These are phyloP conservation scores for Earliella scabrosa DNA, from an alignment of 1,284 basidiomycete species.

Conservation along the genomic window DNA sequence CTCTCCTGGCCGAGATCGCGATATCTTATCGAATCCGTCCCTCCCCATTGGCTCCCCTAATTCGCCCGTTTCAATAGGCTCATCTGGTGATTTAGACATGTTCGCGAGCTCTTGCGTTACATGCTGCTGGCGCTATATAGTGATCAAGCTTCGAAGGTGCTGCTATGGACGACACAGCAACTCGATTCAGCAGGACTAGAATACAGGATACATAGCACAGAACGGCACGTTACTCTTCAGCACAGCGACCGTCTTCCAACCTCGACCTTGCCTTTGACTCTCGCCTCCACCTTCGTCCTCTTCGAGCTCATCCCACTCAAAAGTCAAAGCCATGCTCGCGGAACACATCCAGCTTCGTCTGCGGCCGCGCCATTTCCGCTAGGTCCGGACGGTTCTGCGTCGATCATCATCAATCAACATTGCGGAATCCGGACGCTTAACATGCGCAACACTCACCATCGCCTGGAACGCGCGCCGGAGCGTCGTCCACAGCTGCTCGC, in stretches of 20 bases:
- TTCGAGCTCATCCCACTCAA: constrained; percentile 40
- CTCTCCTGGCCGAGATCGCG: constrained; percentile 13
- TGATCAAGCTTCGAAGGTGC: no score
- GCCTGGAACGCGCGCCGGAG: constrained; percentile 81
- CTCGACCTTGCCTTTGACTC: background rate
- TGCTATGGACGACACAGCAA: no score
- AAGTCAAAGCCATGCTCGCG: constrained; percentile 87
- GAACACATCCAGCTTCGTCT: constrained; percentile 67
- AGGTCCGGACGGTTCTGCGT: constrained; percentile 64
- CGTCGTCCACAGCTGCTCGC: constrained; percentile 92
- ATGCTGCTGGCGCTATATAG: no score
- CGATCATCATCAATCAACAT: background rate
- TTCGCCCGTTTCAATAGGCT: background rate
- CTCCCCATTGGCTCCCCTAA: constrained; percentile 8
- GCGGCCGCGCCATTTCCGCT: constrained; percentile 64
- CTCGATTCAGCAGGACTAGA: constrained; percentile 3
- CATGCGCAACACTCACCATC: constrained; percentile 60
- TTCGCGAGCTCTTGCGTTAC: no score
- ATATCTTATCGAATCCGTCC: constrained; percentile 15
- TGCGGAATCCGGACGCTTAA: constrained; percentile 3
- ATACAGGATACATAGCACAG: constrained; percentile 18
- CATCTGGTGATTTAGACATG: background rate
- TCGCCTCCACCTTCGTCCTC: background rate
- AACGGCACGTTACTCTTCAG: constrained; percentile 11
- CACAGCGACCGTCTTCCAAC: background rate